Percentiles rank a stretch among this genome's conserved stretches.
phyloP scores from a whole-genome alignment of 352 stramenopile genomes.

The Pythium volutum region DNA sequence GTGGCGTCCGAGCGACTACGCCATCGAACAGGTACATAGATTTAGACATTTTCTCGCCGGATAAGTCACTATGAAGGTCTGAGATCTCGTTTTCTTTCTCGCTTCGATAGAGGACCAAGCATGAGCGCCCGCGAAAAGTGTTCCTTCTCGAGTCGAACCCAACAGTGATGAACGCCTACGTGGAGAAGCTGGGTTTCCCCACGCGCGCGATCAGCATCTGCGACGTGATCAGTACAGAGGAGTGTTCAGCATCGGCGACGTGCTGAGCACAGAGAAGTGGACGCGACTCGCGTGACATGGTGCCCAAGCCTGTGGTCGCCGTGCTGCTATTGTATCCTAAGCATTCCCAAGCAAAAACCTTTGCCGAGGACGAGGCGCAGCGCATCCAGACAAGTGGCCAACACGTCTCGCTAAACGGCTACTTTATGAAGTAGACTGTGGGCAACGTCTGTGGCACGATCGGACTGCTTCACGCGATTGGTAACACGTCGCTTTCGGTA shows the following conservation, averaged over 20 bases:
- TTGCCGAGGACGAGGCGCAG: slow-evolving; percentile 63
- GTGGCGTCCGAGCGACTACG: too few species aligned
- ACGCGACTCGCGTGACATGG: slow-evolving; percentile 95
- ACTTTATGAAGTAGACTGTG: slow-evolving; percentile 95
- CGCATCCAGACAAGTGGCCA: slow-evolving; percentile 66
- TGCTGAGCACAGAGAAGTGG: slow-evolving; percentile 96
- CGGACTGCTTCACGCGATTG: slow-evolving; percentile 92
- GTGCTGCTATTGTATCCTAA: slow-evolving; percentile 96
- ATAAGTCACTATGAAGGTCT: slow-evolving; percentile 8
- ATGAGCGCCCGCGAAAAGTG: slow-evolving; percentile 59
- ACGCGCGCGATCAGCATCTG: slow-evolving; percentile 84
- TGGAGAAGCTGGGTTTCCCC: slow-evolving; percentile 92
- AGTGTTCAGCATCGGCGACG: too few species aligned
- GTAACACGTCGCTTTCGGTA: slow-evolving; percentile 84
- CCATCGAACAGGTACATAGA: neutral
- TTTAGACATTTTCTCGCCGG: neutral
- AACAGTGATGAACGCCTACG: slow-evolving; percentile 93
- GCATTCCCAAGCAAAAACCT: slow-evolving; percentile 81
- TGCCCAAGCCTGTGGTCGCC: slow-evolving; percentile 88
- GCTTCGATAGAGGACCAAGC: slow-evolving; percentile 7
- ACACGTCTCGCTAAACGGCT: slow-evolving; percentile 68
- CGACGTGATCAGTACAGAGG: too few species aligned
- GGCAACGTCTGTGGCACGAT: slow-evolving; percentile 96
- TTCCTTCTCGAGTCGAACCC: slow-evolving; percentile 95
- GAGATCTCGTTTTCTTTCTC: neutral